Base-by-base conservation (phyloP, 1,284 basidiomycete species). In the Ceratobasidium sp. region DNA sequence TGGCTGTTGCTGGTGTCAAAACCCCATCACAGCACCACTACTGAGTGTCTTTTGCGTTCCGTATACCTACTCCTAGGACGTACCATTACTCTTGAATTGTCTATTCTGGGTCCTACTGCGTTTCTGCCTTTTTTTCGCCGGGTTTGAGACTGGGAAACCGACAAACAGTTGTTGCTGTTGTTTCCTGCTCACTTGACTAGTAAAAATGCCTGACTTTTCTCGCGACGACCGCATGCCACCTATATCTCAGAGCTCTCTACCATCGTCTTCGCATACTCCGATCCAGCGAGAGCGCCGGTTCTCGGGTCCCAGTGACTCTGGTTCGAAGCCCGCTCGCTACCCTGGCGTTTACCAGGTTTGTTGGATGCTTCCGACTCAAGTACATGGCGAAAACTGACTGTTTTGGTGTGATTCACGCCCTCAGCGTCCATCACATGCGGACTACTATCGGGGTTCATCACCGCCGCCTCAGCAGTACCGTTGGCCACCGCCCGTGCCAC, bases 311-410 rank as follows among this genome's bases (percentile, higher is more conserved):
- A 69, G 53, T 57, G 66, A 69, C 17, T 29, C 66, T 31, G 66
- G 51, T 53, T 6, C 53, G 22, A 69, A 69, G 29, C 41, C 66
- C 6, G 53, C 53, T 57, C 66, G 54, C 57, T 45, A 69, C 53
- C 53, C 66, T 11, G 54, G 66, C 53, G 66, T 69, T 69, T 69
- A 69, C 53, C 66, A 69, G 41, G 66, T 69, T 69, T 69, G 66
- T 57, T 31, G 22, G 19, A 27, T 57, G 31, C 19, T 36, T 54
- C 14, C 44, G 27, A 45, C 33, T 69, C 22, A 59, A 67, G 47
- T 44, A 2, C 31, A 36, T 60, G 29, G 33, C 57, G 57, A 53
- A 33, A 47, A 56, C 53, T 56, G 57, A 56, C 65, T 22, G n/a
- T 17, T 41, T 11, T 33, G 15, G 29, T 65, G 48, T 27, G 63